These are phyloP conservation scores for Hypoxylon cercidicola DNA, from an alignment of 495 filamentous ascomycete genomes.

Conservation along the genomic window DNA sequence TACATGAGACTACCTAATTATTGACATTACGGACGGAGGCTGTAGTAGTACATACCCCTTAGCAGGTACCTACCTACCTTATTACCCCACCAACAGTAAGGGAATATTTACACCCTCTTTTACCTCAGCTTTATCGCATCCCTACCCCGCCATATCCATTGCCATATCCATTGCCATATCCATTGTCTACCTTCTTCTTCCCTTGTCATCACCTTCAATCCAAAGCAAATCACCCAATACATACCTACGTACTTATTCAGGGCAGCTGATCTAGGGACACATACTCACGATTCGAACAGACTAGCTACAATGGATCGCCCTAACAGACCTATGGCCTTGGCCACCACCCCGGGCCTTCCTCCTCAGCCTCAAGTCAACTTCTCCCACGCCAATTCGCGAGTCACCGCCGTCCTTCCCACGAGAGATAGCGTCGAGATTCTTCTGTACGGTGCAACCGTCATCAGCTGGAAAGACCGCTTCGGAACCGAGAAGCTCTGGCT, in stretches of 20 bases:
- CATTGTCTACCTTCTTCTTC: slow-evolving; percentile 2
- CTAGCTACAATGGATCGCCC: slow-evolving; percentile 71
- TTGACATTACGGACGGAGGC: no score
- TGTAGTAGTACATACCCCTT: no score
- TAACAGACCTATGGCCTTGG: slow-evolving; percentile 83
- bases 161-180: slow-evolving; percentile 5
- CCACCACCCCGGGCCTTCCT: slow-evolving; percentile 70
- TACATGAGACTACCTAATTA: no score
- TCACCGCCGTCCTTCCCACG: slow-evolving; percentile 79
- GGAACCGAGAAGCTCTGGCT: slow-evolving; percentile 91
- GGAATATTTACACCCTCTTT: slow-evolving; percentile 38
- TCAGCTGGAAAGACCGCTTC: slow-evolving; percentile 84
- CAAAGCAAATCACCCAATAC: not conserved
- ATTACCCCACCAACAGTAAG: slow-evolving; percentile 41
- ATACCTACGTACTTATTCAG: no score
- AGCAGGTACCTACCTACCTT: not conserved
- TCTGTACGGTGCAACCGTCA: slow-evolving; percentile 91
- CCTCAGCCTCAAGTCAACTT: slow-evolving; percentile 76
- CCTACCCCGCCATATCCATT: not conserved
- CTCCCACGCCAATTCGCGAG: slow-evolving; percentile 68
- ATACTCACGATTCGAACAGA: slow-evolving; percentile 1
- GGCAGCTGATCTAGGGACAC: no score
- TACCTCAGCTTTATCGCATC: slow-evolving; percentile 1
- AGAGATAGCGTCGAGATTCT: slow-evolving; percentile 88
- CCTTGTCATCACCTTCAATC: slow-evolving; percentile 10